Evolutionary conservation across 2,329 filamentous ascomycete species (phyloP).

Genomic region (Calonectria ilicicola): DNA sequence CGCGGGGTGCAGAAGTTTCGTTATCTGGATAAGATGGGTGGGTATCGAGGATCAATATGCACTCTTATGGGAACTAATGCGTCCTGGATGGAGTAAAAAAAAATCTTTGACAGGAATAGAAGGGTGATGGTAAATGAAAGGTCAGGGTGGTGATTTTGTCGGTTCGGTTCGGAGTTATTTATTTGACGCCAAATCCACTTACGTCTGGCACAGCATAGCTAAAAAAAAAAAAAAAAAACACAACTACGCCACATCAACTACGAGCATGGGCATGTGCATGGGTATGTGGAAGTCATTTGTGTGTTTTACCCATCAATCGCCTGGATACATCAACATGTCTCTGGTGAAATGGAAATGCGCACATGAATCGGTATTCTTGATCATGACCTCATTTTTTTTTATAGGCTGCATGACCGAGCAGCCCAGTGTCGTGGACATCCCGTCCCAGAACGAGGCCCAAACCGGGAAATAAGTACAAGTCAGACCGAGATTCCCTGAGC

Average conservation of each 20-base stretch:
- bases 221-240: background rate
- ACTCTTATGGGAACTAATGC: background rate
- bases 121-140: background rate
- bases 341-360: slow-evolving; percentile 12
- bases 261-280: background rate
- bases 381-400: slow-evolving; percentile 54
- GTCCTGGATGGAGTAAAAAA: background rate
- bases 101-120: background rate
- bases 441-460: slow-evolving; percentile 52
- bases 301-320: background rate
- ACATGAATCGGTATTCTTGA: slow-evolving; percentile 37
- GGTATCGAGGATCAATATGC: background rate
- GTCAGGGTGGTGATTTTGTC: background rate
- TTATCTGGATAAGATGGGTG: background rate
- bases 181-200: background rate
- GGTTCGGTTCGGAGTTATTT: slow-evolving; percentile 18
- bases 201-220: background rate
- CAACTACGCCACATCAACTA: background rate
- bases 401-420: slow-evolving; percentile 47
- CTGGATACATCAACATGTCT: background rate
- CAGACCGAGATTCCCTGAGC: slow-evolving; percentile 53
- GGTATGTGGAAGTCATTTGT: background rate
- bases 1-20: background rate
- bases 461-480: slow-evolving; percentile 53
- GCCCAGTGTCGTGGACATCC: slow-evolving; percentile 46